Percentiles rank a stretch among this genome's conserved stretches.
Conservation (phyloP, 2,329 filamentous ascomycete genomes). For the Cladosporium halotolerans region DNA sequence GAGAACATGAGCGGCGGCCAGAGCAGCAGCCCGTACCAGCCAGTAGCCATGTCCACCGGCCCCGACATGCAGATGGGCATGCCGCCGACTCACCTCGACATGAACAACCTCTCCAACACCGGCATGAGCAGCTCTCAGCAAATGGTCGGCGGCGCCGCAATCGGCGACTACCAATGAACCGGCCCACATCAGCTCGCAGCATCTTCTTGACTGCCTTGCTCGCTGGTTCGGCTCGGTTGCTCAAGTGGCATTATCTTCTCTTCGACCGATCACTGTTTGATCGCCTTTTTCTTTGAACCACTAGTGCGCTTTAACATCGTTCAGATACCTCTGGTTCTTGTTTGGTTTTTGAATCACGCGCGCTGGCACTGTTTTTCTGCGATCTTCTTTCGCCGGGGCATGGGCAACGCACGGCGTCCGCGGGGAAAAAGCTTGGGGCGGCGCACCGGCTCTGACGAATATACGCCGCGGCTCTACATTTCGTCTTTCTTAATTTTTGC, state of each 20-base stretch:
- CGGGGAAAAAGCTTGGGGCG: neutral
- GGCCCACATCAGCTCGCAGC: neutral
- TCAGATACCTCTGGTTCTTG: neutral
- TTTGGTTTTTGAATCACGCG: neutral
- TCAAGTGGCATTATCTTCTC: neutral
- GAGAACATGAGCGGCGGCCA: conserved; percentile 46
- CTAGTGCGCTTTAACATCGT: conserved; percentile 1
- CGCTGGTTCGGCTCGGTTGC: conserved; percentile 4
- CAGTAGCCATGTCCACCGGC: conserved; percentile 25
- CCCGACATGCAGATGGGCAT: conserved; percentile 28
- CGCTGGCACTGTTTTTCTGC: neutral
- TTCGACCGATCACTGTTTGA: neutral
- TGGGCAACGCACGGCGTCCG: neutral
- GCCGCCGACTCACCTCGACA: conserved; percentile 28
- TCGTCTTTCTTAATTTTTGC: neutral
- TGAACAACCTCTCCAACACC: conserved; percentile 28
- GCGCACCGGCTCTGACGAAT: neutral
- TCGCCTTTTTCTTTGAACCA: neutral
- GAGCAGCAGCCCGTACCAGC: conserved; percentile 23
- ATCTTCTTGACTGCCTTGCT: conserved; percentile 4
- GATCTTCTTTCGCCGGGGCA: neutral
- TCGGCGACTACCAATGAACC: conserved; percentile 36
- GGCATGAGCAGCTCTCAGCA: conserved; percentile 38
- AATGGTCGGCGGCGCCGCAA: conserved; percentile 32
- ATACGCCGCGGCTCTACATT: neutral